These are phyloP conservation scores for Orbilia quercus DNA, from an alignment of 2,329 filamentous ascomycete species.

Conservation along the genomic window DNA sequence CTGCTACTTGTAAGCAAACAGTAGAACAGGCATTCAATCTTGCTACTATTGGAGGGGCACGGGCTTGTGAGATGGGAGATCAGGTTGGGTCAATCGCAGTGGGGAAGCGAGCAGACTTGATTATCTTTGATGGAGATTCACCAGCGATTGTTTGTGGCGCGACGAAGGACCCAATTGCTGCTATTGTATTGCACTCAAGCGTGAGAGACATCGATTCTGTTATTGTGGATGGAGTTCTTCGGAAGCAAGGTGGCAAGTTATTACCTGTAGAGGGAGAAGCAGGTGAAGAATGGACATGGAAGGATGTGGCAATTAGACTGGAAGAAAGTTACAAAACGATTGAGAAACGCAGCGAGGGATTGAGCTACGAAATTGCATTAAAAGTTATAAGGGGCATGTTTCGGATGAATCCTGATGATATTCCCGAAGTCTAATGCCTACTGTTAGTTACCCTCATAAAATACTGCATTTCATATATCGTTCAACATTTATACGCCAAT, in stretches of 20 bases:
- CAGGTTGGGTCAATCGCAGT: slow-evolving; percentile 65
- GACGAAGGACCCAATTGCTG: slow-evolving; percentile 64
- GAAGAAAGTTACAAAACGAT: slow-evolving; percentile 60
- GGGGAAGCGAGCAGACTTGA: slow-evolving; percentile 66
- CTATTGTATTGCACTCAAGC: slow-evolving; percentile 64
- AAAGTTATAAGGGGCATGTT: slow-evolving; percentile 57
- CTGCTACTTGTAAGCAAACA: slow-evolving; percentile 60
- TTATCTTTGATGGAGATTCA: slow-evolving; percentile 65
- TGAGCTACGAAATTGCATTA: slow-evolving; percentile 60
- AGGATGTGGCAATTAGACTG: slow-evolving; percentile 61
- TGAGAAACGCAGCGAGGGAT: slow-evolving; percentile 60
- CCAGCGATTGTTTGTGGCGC: slow-evolving; percentile 64
- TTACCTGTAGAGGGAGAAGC: slow-evolving; percentile 59
- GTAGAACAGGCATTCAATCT: slow-evolving; percentile 67
- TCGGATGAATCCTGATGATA: slow-evolving; percentile 43
- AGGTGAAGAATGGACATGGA: slow-evolving; percentile 60
- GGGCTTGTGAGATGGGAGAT: slow-evolving; percentile 64
- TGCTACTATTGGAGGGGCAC: slow-evolving; percentile 66
- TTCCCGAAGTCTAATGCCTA: slow-evolving; percentile 5
- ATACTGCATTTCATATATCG: too few species aligned
- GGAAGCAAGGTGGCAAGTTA: slow-evolving; percentile 62
- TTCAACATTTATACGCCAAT: too few species aligned
- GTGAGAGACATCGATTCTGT: slow-evolving; percentile 65
- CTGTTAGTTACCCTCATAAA: too few species aligned
- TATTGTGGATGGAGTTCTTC: slow-evolving; percentile 64